Conservation (phyloP, 768 basidiomycete species). For the Candolleomyces aberdarensis region DNA sequence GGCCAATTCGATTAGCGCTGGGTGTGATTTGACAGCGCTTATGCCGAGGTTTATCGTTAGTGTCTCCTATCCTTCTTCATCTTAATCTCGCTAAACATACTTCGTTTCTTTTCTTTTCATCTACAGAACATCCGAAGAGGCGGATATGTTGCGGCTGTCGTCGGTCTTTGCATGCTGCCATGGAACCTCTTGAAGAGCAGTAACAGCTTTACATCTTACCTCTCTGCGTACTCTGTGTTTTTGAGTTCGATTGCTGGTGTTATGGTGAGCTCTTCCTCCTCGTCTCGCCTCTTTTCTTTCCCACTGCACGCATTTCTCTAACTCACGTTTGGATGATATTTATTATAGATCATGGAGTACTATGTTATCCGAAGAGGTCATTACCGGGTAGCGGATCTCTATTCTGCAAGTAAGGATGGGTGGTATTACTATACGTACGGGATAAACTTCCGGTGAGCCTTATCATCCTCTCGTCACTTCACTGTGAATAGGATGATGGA, state of each 20-base stretch:
- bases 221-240: slow-evolving; percentile 81
- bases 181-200: slow-evolving; percentile 75
- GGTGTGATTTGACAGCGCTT: slow-evolving; percentile 79
- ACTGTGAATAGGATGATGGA: too few species aligned
- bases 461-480: slow-evolving; percentile 6
- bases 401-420: slow-evolving; percentile 48
- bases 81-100: too few species aligned
- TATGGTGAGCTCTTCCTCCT: slow-evolving; percentile 53
- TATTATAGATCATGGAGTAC: slow-evolving; percentile 83
- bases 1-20: slow-evolving; percentile 80
- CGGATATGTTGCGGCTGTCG: slow-evolving; percentile 77
- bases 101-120: too few species aligned
- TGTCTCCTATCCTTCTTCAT: too few species aligned
- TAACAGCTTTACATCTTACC: slow-evolving; percentile 76
- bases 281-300: too few species aligned
- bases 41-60: slow-evolving; percentile 71
- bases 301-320: too few species aligned
- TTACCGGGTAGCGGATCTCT: slow-evolving; percentile 70
- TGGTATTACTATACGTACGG: slow-evolving; percentile 80
- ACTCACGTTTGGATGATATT: too few species aligned
- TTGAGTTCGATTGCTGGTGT: slow-evolving; percentile 79
- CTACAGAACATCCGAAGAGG: slow-evolving; percentile 86
- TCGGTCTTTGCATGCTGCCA: slow-evolving; percentile 72
- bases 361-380: slow-evolving; percentile 70
- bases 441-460: slow-evolving; percentile 60